phyloP scores from a whole-genome alignment of 257 asterid genomes.

The Solanum chiquidenum region DNA sequence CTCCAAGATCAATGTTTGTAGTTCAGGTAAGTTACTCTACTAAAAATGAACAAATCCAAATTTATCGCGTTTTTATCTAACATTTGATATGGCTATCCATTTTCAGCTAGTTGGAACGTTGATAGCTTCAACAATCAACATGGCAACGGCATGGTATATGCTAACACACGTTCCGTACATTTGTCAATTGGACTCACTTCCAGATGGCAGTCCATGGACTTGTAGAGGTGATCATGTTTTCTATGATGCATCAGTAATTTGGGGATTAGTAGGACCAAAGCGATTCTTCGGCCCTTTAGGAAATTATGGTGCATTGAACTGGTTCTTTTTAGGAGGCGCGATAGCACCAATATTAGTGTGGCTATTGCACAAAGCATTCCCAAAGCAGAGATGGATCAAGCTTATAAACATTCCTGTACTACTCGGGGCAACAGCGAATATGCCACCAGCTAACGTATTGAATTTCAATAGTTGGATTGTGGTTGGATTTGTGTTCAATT shows the following conservation, averaged over 20 bases:
- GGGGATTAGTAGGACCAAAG: slow-evolving; percentile 69
- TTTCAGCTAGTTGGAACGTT: slow-evolving; percentile 48
- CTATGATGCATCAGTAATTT: slow-evolving; percentile 68
- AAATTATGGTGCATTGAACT: slow-evolving; percentile 47
- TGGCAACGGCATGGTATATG: slow-evolving; percentile 48
- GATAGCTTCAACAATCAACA: slow-evolving; percentile 54
- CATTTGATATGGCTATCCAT: not conserved
- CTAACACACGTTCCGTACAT: slow-evolving; percentile 34
- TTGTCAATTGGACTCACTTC: slow-evolving; percentile 38
- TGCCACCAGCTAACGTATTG: slow-evolving; percentile 61
- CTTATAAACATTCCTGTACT: slow-evolving; percentile 59
- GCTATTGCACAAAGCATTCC: slow-evolving; percentile 36
- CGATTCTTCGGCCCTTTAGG: slow-evolving; percentile 46
- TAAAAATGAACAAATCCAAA: not conserved
- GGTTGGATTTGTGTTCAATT: slow-evolving; percentile 42
- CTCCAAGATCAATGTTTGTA: slow-evolving; percentile 75
- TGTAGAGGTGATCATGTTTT: slow-evolving; percentile 50
- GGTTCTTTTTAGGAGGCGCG: slow-evolving; percentile 55
- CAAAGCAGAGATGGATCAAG: slow-evolving; percentile 40
- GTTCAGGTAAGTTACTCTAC: slow-evolving; percentile 38
- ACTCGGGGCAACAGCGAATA: slow-evolving; percentile 34
- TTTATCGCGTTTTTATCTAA: not conserved
- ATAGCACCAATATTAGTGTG: slow-evolving; percentile 42
- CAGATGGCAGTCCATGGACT: slow-evolving; percentile 57
- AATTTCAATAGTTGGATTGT: slow-evolving; percentile 63